Conservation (phyloP, 192 early-diverging fungal species). For the Lunasporangiospora selenospora region DNA sequence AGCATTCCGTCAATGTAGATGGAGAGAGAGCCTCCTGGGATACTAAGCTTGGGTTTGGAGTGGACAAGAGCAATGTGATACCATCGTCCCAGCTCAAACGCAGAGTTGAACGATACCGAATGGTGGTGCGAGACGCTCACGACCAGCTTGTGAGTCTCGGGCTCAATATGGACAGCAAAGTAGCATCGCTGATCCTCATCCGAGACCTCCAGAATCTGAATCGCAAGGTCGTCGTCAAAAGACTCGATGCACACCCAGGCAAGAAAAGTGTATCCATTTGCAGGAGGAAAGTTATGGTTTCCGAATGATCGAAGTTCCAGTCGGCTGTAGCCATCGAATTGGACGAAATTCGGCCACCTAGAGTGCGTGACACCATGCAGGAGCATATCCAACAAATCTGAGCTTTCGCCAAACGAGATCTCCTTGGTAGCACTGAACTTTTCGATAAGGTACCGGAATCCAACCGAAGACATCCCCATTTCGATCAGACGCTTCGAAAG, state of each 20-base stretch:
- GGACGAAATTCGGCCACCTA: constrained; percentile 67
- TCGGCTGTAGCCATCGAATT: constrained; percentile 61
- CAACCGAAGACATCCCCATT: constrained; percentile 60
- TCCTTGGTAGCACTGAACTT: constrained; percentile 51
- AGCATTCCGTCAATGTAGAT: constrained; percentile 70
- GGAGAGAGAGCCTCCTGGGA: constrained; percentile 51
- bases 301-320: constrained; percentile 53
- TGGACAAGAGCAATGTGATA: constrained; percentile 75
- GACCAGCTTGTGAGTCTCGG: constrained; percentile 51
- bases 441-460: constrained; percentile 64
- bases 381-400: constrained; percentile 58
- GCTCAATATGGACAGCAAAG: constrained; percentile 54
- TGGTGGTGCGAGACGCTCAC: constrained; percentile 55
- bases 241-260: constrained; percentile 68
- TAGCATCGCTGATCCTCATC: constrained; percentile 55
- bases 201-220: constrained; percentile 57
- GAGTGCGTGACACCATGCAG: constrained; percentile 58
- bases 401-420: constrained; percentile 43
- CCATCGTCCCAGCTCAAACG: constrained; percentile 66
- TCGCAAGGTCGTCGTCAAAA: constrained; percentile 49
- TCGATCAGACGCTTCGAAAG: constrained; percentile 59
- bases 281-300: constrained; percentile 61
- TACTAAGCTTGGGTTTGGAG: constrained; percentile 55
- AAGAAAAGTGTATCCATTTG: constrained; percentile 64
- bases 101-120: constrained; percentile 51